Evolutionary conservation across 108 stramenopile genomes (phyloP).

Genomic region (Skeletonema marinoi): DNA sequence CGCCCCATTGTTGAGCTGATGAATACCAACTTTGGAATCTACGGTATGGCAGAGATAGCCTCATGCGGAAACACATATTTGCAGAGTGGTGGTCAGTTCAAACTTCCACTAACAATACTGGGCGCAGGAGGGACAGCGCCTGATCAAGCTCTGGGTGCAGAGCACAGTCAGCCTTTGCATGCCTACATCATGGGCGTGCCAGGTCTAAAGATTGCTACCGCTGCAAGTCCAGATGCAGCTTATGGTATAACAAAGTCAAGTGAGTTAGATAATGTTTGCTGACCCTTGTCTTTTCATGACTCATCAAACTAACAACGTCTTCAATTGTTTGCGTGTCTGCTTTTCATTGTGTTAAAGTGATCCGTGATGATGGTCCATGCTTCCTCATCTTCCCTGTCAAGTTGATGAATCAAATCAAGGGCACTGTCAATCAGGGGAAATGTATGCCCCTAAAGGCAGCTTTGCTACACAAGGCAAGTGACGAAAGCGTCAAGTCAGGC

Average conservation of each 20-base stretch:
- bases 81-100: constrained; percentile 72
- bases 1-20: constrained; percentile 76
- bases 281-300: too few relatives aligned
- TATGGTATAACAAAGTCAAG: constrained; percentile 60
- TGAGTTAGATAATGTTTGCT: too few relatives aligned
- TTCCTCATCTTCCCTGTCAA: constrained; percentile 69
- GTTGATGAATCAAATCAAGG: constrained; percentile 68
- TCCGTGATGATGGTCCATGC: constrained; percentile 70
- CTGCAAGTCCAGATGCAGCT: constrained; percentile 59
- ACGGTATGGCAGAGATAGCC: constrained; percentile 74
- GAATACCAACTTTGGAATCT: constrained; percentile 81
- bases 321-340: too few relatives aligned
- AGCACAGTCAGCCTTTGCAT: constrained; percentile 75
- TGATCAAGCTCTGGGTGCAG: constrained; percentile 73
- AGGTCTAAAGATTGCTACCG: constrained; percentile 69
- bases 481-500: constrained; percentile 45
- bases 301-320: too few relatives aligned
- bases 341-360: constrained; percentile 42
- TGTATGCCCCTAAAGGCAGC: constrained; percentile 64
- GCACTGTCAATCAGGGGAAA: constrained; percentile 43
- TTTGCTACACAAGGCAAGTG: constrained; percentile 49
- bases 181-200: constrained; percentile 79
- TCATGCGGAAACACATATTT: constrained; percentile 76
- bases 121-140: constrained; percentile 76
- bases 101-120: constrained; percentile 73